These are phyloP conservation scores for Russula earlei DNA, from an alignment of 768 basidiomycete species.

Conservation along the genomic window DNA sequence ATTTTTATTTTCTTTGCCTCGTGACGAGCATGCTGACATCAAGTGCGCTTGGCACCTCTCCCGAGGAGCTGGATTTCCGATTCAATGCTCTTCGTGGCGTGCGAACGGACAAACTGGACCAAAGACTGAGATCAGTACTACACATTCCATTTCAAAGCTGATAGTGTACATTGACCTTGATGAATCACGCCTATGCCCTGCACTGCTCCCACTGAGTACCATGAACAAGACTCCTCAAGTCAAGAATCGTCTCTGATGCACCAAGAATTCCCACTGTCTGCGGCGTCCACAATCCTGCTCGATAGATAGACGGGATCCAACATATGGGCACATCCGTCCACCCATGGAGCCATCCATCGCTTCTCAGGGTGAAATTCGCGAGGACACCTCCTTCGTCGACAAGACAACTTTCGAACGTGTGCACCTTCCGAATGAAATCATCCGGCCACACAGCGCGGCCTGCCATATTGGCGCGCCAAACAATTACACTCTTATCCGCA, in stretches of 20 bases:
- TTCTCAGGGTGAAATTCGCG: not conserved
- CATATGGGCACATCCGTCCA: not conserved
- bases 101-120: no score
- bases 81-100: no score
- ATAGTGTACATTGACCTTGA: no score
- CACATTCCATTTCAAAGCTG: no score
- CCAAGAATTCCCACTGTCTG: conserved; percentile 7
- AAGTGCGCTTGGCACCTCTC: no score
- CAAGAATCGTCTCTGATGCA: conserved; percentile 1
- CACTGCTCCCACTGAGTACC: conserved; percentile 9
- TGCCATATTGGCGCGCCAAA: conserved; percentile 1
- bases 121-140: no score
- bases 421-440: not conserved
- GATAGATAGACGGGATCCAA: conserved; percentile 11
- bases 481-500: not conserved
- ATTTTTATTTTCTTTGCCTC: no score
- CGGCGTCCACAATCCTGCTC: conserved; percentile 7
- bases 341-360: conserved; percentile 10
- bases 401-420: not conserved
- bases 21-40: no score
- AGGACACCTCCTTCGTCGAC: conserved; percentile 10
- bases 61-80: no score
- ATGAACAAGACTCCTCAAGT: conserved; percentile 1
- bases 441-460: conserved; percentile 3
- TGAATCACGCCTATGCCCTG: no score